Percentiles rank a stretch among this genome's conserved stretches.
Conservation (phyloP, 305 asterid genomes). For the Ilex paraguariensis region DNA sequence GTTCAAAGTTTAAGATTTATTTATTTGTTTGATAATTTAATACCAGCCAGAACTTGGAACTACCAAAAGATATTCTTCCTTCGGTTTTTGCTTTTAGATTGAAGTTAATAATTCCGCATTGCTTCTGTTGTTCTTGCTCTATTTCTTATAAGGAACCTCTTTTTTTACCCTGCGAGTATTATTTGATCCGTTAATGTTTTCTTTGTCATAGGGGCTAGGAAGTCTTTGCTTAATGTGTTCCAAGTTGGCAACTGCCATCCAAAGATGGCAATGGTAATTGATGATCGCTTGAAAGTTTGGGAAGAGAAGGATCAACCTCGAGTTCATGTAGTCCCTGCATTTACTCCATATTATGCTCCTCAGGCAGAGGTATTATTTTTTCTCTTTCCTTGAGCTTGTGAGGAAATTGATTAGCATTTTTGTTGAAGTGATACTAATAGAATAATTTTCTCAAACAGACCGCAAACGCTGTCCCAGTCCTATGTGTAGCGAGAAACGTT, state of each 20-base stretch:
- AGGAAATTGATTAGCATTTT: neutral
- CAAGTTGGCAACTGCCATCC: slow-evolving; percentile 90
- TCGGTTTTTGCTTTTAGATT: neutral
- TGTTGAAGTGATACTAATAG: slow-evolving; percentile 10
- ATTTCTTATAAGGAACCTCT: neutral
- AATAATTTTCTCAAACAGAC: slow-evolving; percentile 36
- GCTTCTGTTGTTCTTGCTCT: neutral
- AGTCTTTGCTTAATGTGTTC: slow-evolving; percentile 86
- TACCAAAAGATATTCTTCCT: neutral
- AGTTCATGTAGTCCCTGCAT: slow-evolving; percentile 96
- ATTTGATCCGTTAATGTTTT: slow-evolving; percentile 5
- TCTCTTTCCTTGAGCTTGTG: slow-evolving; percentile 9
- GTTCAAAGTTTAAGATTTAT: slow-evolving; percentile 4
- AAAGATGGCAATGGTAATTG: slow-evolving; percentile 96
- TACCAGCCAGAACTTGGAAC: neutral
- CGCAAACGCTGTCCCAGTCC: slow-evolving; percentile 84
- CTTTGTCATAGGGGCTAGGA: slow-evolving; percentile 59
- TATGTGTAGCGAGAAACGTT: slow-evolving; percentile 96
- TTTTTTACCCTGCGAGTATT: slow-evolving; percentile 2
- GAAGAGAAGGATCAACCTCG: slow-evolving; percentile 97
- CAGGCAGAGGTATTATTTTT: slow-evolving; percentile 77
- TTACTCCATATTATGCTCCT: slow-evolving; percentile 96
- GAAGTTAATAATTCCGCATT: neutral
- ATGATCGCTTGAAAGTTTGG: slow-evolving; percentile 96
- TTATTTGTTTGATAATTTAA: neutral